phyloP scores from a whole-genome alignment of 345 rosid species.

The Salix brachista region DNA sequence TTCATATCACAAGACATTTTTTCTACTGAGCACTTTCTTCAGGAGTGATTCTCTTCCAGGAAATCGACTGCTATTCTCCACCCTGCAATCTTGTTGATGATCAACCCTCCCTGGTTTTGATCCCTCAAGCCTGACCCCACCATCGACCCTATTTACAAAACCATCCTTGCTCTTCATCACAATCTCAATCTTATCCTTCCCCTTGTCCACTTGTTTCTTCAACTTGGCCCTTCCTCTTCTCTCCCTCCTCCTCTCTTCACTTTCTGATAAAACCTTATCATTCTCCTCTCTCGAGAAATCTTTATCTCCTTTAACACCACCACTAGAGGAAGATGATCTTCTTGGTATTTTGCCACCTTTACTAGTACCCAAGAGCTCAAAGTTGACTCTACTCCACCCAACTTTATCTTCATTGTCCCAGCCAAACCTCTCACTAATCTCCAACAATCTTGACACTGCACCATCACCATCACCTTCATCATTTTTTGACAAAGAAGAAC shows the following conservation, averaged over 20 bases:
- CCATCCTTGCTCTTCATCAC: slow-evolving; percentile 17
- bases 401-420: slow-evolving; percentile 72
- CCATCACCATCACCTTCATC: not conserved
- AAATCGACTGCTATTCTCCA: slow-evolving; percentile 40
- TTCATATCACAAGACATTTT: not conserved
- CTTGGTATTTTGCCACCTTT: slow-evolving; percentile 76
- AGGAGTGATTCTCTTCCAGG: slow-evolving; percentile 53
- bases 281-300: not conserved
- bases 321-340: not conserved
- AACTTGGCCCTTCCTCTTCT: slow-evolving; percentile 38
- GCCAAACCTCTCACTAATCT: slow-evolving; percentile 72
- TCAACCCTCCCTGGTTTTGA: not conserved
- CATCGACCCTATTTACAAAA: slow-evolving; percentile 24
- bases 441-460: slow-evolving; percentile 55
- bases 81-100: slow-evolving; percentile 16
- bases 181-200: slow-evolving; percentile 13
- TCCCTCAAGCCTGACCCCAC: not conserved
- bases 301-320: not conserved
- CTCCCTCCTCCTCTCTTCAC: slow-evolving; percentile 21
- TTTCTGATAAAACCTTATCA: slow-evolving; percentile 2
- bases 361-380: slow-evolving; percentile 71
- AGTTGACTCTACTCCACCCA: slow-evolving; percentile 65
- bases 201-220: slow-evolving; percentile 8
- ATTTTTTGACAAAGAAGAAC: not conserved
- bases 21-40: slow-evolving; percentile 3